Evolutionary conservation across 345 rosid genomes (phyloP).

Genomic region (Durio zibethinus): DNA sequence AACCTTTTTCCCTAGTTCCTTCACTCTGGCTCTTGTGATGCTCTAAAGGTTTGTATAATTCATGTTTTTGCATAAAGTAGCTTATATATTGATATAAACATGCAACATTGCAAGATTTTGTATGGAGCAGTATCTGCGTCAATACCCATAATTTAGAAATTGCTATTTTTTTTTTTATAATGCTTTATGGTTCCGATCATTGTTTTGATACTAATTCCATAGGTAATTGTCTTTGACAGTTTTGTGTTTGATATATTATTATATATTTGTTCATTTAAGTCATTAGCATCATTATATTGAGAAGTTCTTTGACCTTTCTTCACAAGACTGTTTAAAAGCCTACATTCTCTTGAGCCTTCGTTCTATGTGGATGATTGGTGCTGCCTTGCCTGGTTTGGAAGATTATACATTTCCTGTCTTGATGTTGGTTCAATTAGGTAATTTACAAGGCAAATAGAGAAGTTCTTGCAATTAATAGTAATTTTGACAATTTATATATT

Average conservation of each 20-base stretch:
- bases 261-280: neutral
- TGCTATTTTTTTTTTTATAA: neutral
- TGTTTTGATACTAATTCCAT: neutral
- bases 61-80: conserved; percentile 1
- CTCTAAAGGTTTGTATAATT: neutral
- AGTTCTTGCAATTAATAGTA: neutral
- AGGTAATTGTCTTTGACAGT: neutral
- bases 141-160: neutral
- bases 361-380: neutral
- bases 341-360: no score
- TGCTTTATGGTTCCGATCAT: neutral
- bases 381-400: neutral
- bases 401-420: neutral
- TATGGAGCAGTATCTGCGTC: conserved; percentile 1
- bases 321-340: neutral
- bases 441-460: neutral
- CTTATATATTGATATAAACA: neutral
- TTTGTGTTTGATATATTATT: neutral
- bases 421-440: neutral
- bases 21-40: neutral
- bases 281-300: neutral
- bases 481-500: no score
- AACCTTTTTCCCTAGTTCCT: neutral
- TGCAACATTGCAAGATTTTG: neutral
- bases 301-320: neutral